Evolutionary conservation across 2,329 filamentous ascomycete species (phyloP).

Genomic region (Cladosporium halotolerans): DNA sequence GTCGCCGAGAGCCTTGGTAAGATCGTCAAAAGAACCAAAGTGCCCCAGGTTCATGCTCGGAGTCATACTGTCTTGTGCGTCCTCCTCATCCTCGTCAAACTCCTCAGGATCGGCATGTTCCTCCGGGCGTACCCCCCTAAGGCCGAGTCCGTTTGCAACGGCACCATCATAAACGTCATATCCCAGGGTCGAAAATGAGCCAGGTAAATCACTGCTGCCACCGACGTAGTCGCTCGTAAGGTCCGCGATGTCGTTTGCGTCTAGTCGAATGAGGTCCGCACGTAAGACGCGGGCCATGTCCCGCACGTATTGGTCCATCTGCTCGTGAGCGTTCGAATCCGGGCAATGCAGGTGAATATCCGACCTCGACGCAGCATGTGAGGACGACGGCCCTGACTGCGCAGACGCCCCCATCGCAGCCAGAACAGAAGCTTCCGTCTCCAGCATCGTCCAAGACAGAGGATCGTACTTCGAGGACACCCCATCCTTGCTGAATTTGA

Average conservation of each 20-base stretch:
- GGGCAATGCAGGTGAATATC: constrained; percentile 46
- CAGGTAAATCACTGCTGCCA: constrained; percentile 44
- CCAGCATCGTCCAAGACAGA: constrained; percentile 15
- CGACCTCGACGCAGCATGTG: constrained; percentile 23
- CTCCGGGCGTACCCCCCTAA: constrained; percentile 5
- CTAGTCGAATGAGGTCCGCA: constrained; percentile 62
- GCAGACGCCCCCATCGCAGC: constrained; percentile 13
- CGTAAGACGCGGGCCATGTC: constrained; percentile 55
- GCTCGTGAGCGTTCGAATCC: constrained; percentile 44
- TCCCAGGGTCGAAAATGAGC: constrained; percentile 38
- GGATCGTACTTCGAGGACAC: neutral
- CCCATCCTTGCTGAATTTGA: neutral
- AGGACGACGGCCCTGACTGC: constrained; percentile 6
- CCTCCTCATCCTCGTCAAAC: constrained; percentile 43
- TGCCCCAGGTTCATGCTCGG: constrained; percentile 17
- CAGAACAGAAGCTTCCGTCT: constrained; percentile 23
- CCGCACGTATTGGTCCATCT: constrained; percentile 55
- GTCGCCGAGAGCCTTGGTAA: constrained; percentile 22
- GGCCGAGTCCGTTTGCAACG: constrained; percentile 7
- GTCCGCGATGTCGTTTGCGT: constrained; percentile 63
- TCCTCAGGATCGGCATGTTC: constrained; percentile 38
- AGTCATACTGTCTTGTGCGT: constrained; percentile 34
- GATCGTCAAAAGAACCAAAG: constrained; percentile 14
- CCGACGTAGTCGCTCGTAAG: constrained; percentile 65
- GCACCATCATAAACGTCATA: constrained; percentile 49